These are phyloP conservation scores for Apophysomyces sp. DNA, from an alignment of 371 early-diverging fungal species.

Conservation along the genomic window DNA sequence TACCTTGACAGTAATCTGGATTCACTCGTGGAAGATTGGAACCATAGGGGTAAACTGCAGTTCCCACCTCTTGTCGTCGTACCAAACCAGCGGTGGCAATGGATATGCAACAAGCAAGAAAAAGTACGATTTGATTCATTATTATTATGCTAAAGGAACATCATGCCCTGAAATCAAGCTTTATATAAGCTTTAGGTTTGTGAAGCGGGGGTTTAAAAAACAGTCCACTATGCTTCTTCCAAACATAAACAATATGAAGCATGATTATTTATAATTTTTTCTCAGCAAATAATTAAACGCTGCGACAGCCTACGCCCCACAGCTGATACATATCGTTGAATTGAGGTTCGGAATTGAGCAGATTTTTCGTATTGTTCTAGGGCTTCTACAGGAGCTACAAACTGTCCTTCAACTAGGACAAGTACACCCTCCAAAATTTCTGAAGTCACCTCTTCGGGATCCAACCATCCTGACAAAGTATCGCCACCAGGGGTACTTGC, in stretches of 20 bases:
- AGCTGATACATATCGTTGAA: conserved; percentile 5
- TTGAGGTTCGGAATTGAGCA: neutral
- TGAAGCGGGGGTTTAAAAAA: neutral
- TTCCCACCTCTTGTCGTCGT: neutral
- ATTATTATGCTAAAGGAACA: neutral
- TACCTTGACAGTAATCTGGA: conserved; percentile 12
- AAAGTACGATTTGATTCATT: neutral
- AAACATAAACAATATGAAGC: neutral
- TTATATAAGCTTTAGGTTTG: neutral
- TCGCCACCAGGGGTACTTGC: neutral
- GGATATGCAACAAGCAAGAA: neutral
- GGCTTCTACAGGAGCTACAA: neutral
- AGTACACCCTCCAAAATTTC: neutral
- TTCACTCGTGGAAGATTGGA: conserved; percentile 8
- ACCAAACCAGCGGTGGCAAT: neutral
- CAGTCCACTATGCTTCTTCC: neutral
- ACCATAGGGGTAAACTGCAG: neutral
- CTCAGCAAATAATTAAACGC: conserved; percentile 6
- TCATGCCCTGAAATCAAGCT: neutral
- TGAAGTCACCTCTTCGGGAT: neutral
- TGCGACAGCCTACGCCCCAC: conserved; percentile 6
- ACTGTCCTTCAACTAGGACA: neutral
- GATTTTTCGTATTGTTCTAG: neutral
- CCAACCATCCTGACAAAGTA: conserved; percentile 4
- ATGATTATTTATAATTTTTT: neutral